phyloP scores from a whole-genome alignment of 1,284 basidiomycete genomes.

The Caloboletus inedulis region DNA sequence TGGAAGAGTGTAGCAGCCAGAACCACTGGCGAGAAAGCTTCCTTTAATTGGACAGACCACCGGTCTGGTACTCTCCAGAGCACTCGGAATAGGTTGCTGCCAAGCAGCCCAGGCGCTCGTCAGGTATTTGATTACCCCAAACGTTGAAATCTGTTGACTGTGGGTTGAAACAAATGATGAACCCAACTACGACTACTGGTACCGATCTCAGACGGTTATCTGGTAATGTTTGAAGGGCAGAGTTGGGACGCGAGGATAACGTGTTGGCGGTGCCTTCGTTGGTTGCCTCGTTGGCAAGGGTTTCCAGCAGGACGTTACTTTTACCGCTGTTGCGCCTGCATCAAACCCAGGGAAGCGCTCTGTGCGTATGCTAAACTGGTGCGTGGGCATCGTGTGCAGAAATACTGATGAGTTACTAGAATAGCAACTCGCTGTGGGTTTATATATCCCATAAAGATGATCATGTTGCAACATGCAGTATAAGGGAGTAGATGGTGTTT shows the following conservation, averaged over 20 bases:
- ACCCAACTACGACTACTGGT: neutral
- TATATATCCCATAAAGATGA: neutral
- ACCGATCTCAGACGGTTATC: neutral
- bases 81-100: neutral
- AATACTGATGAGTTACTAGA: neutral
- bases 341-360: neutral
- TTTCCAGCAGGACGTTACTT: neutral
- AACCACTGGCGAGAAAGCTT: conserved; percentile 11
- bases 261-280: too few relatives aligned
- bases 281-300: neutral
- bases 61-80: neutral
- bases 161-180: neutral
- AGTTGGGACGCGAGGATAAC: neutral
- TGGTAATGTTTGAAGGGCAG: neutral
- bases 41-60: neutral
- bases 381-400: neutral
- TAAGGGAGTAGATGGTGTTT: too few relatives aligned
- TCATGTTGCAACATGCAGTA: neutral
- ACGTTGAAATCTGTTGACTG: conserved; percentile 3
- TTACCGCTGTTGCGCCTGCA: neutral
- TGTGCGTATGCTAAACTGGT: neutral
- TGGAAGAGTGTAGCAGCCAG: neutral
- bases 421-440: neutral
- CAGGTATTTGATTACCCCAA: neutral
- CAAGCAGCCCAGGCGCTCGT: conserved; percentile 32